phyloP scores from a whole-genome alignment of 2,329 filamentous ascomycete genomes.

The Colletotrichum zoysiae region DNA sequence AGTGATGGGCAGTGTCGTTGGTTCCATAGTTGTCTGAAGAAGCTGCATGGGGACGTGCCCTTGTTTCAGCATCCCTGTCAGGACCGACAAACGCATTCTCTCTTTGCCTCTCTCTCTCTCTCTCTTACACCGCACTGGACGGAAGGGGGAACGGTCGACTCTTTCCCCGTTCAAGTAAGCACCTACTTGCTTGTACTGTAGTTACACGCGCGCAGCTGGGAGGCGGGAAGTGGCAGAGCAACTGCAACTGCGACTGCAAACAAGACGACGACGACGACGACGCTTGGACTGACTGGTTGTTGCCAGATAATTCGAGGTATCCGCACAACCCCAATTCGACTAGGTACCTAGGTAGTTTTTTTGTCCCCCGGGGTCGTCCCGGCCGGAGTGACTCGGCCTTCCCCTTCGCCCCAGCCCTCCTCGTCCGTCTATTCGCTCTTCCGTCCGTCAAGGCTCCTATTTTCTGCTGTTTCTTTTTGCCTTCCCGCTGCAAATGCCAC shows the following conservation, averaged over 20 bases:
- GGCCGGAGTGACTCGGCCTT: slow-evolving; percentile 20
- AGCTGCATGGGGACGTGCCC: slow-evolving; percentile 18
- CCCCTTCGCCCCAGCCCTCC: slow-evolving; percentile 22
- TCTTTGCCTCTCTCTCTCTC: not conserved
- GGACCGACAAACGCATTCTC: not conserved
- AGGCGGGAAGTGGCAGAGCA: not conserved
- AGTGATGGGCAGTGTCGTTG: slow-evolving; percentile 16
- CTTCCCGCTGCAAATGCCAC: slow-evolving; percentile 21
- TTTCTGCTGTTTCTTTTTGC: slow-evolving; percentile 11
- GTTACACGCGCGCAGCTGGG: not conserved
- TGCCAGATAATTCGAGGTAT: not conserved
- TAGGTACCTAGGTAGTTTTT: too few species aligned
- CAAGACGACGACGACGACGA: not conserved
- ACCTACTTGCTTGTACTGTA: too few species aligned
- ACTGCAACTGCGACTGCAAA: not conserved
- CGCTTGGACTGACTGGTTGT: slow-evolving; percentile 8
- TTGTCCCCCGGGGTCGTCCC: slow-evolving; percentile 29
- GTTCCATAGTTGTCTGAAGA: slow-evolving; percentile 44
- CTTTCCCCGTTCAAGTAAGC: not conserved
- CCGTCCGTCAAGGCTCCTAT: slow-evolving; percentile 22
- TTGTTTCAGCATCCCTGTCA: slow-evolving; percentile 35
- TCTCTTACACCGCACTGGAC: not conserved
- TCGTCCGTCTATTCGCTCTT: slow-evolving; percentile 23
- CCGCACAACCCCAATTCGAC: slow-evolving; percentile 10
- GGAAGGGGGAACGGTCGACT: not conserved